phyloP scores from a whole-genome alignment of 2,329 filamentous ascomycete species.

The Fusarium papillatum region DNA sequence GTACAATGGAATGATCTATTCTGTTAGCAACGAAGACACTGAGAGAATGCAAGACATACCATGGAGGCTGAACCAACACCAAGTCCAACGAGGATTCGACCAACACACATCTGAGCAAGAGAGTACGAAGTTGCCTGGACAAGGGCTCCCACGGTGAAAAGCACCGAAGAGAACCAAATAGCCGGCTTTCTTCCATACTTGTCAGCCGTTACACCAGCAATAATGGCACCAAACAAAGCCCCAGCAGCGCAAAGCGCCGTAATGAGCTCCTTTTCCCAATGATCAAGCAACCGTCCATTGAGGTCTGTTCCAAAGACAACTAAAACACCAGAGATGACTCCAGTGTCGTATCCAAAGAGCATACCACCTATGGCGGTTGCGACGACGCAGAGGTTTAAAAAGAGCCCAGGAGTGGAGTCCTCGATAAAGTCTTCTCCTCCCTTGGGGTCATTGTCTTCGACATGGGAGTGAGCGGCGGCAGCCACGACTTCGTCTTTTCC shows the following conservation, averaged over 20 bases:
- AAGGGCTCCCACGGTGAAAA: constrained; percentile 39
- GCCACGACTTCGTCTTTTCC: constrained; percentile 17
- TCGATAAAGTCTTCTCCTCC: constrained; percentile 24
- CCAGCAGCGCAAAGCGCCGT: constrained; percentile 37
- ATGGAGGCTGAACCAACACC: constrained; percentile 58
- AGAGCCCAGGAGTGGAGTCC: constrained; percentile 28
- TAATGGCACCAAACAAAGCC: constrained; percentile 37
- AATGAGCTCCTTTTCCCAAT: constrained; percentile 36
- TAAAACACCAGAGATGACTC: constrained; percentile 62
- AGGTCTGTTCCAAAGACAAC: constrained; percentile 52
- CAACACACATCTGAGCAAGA: constrained; percentile 37
- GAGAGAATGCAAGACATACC: constrained; percentile 40
- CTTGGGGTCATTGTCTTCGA: constrained; percentile 26
- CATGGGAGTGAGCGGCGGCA: constrained; percentile 13
- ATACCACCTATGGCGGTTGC: constrained; percentile 36
- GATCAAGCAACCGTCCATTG: constrained; percentile 14
- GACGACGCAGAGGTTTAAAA: constrained; percentile 30
- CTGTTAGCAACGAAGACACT: neutral
- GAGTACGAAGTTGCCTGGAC: constrained; percentile 35
- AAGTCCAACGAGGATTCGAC: constrained; percentile 48
- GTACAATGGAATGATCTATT: constrained; percentile 41
- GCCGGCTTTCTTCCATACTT: constrained; percentile 36
- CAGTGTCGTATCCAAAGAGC: constrained; percentile 60
- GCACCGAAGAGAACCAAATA: constrained; percentile 32
- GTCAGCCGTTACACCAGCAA: constrained; percentile 38